Evolutionary conservation across 1,284 basidiomycete genomes (phyloP).

Genomic region (Veloboletus limbatus): DNA sequence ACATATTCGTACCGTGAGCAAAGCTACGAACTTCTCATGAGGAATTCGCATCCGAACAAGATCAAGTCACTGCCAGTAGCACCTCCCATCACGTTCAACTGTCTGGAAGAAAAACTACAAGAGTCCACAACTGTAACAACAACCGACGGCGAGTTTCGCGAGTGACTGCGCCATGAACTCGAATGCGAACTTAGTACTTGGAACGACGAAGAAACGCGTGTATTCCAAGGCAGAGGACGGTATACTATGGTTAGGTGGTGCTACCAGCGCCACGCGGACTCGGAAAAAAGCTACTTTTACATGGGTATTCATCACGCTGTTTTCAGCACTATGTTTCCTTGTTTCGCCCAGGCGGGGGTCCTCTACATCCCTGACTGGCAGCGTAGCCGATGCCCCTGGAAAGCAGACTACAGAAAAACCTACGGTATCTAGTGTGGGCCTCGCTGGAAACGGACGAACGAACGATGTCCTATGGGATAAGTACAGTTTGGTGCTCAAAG

Average conservation of each 20-base stretch:
- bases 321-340: constrained; percentile 25
- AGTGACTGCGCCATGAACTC: constrained; percentile 4
- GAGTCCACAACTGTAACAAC: neutral
- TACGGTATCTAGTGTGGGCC: neutral
- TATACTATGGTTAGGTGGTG: constrained; percentile 1
- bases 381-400: neutral
- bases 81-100: neutral
- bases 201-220: constrained; percentile 1
- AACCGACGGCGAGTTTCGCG: neutral
- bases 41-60: too few relatives aligned
- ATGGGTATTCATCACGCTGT: constrained; percentile 17
- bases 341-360: constrained; percentile 9
- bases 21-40: neutral
- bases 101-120: too few relatives aligned
- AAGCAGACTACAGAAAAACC: neutral
- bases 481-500: constrained; percentile 33
- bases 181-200: constrained; percentile 1
- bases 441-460: constrained; percentile 33
- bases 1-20: neutral
- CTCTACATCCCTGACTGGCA: constrained; percentile 1
- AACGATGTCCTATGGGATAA: constrained; percentile 33
- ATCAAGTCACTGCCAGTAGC: too few relatives aligned
- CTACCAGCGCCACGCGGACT: neutral
- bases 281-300: constrained; percentile 6
- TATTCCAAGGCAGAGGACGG: neutral